phyloP scores from a whole-genome alignment of 1,284 basidiomycete genomes.

The Ceratobasidium sp. region DNA sequence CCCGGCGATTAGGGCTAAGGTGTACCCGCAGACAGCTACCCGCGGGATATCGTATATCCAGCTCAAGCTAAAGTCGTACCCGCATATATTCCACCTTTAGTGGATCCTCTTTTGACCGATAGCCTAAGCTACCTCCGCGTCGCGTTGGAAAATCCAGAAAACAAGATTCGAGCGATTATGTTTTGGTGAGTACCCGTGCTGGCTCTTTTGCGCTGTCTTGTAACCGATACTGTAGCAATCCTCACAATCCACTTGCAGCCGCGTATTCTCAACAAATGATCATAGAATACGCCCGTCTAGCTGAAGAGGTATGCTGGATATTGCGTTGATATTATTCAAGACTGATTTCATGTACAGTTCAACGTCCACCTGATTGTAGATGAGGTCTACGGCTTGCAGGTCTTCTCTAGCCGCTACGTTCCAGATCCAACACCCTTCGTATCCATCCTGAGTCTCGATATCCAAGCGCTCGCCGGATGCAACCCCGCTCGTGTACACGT shows the following conservation, averaged over 20 bases:
- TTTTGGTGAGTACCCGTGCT: slow-evolving; percentile 15
- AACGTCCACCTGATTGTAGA: slow-evolving; percentile 44
- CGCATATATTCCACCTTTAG: slow-evolving; percentile 2
- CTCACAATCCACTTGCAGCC: slow-evolving; percentile 43
- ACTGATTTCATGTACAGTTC: slow-evolving; percentile 6
- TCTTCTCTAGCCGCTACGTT: slow-evolving; percentile 37
- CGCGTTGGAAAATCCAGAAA: slow-evolving; percentile 21
- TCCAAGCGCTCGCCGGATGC: background rate
- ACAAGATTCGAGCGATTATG: slow-evolving; percentile 19
- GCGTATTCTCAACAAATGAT: slow-evolving; percentile 35
- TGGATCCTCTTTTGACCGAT: slow-evolving; percentile 21
- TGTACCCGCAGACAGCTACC: background rate
- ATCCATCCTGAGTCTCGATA: slow-evolving; percentile 30
- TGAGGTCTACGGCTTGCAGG: slow-evolving; percentile 44
- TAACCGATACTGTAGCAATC: slow-evolving; percentile 26
- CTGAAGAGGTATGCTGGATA: slow-evolving; percentile 18
- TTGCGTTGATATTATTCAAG: background rate
- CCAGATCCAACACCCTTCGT: slow-evolving; percentile 43
- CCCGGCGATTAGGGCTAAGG: background rate
- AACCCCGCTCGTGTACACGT: slow-evolving; percentile 44
- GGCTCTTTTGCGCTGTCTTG: too few species aligned
- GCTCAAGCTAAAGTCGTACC: slow-evolving; percentile 33
- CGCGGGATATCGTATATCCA: slow-evolving; percentile 23
- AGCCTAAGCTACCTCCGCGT: slow-evolving; percentile 5
- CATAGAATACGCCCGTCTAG: slow-evolving; percentile 24